A percentile compares a stretch with the other conserved stretches of the same genome.
Evolutionary conservation across 768 basidiomycete genomes (phyloP).

Genomic region (Pilatotrama ljubarskyi): DNA sequence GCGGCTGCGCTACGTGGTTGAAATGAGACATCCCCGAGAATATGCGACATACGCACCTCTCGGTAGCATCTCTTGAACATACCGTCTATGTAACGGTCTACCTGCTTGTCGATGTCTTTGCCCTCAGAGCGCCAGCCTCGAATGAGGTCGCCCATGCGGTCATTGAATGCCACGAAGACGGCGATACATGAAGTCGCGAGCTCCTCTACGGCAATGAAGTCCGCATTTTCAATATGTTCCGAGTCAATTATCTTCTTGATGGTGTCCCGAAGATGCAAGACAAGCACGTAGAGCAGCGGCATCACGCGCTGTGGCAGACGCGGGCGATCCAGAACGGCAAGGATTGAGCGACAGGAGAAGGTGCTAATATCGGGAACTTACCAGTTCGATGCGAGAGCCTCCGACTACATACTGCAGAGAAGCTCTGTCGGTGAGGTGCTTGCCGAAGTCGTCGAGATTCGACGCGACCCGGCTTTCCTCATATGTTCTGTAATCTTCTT

Average conservation of each 20-base stretch:
- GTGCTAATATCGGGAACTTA: neutral
- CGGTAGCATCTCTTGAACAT: slow-evolving; percentile 6
- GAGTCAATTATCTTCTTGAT: neutral
- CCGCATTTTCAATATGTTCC: neutral
- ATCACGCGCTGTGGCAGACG: slow-evolving; percentile 8
- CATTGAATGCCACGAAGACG: slow-evolving; percentile 9
- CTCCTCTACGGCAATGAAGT: neutral
- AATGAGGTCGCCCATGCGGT: slow-evolving; percentile 2
- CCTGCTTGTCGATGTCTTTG: slow-evolving; percentile 7
- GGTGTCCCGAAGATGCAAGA: neutral
- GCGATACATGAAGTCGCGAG: slow-evolving; percentile 9
- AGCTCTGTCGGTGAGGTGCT: neutral
- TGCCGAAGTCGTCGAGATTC: neutral
- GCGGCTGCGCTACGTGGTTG: neutral
- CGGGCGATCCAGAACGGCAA: too few species aligned
- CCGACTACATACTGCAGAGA: neutral
- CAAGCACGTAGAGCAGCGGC: slow-evolving; percentile 5
- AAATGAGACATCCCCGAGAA: neutral
- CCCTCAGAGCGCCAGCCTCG: slow-evolving; percentile 12
- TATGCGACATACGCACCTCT: neutral
- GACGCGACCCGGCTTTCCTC: neutral
- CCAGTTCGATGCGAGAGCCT: slow-evolving; percentile 8
- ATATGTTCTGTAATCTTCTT: neutral
- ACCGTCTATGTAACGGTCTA: slow-evolving; percentile 14
- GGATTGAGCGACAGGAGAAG: neutral